phyloP scores from a whole-genome alignment of 331 rosid species.

The Stylosanthes scabra region DNA sequence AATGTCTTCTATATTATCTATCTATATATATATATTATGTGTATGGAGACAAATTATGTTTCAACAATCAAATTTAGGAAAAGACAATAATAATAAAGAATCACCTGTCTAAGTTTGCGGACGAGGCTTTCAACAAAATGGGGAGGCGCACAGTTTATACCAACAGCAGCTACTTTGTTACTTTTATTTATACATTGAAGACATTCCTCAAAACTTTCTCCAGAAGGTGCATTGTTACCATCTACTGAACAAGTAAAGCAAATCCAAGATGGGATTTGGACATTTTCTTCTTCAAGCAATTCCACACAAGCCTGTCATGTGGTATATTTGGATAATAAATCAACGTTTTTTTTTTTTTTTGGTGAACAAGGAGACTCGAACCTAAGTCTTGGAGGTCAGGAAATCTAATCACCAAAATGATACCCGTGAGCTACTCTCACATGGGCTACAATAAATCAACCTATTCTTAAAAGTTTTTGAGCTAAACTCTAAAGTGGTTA shows the following conservation, averaged over 20 bases:
- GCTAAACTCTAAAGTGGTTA: too few relatives aligned
- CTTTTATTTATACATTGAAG: slow-evolving; percentile 62
- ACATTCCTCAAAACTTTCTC: slow-evolving; percentile 84
- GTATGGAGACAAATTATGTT: neutral
- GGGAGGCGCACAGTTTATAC: slow-evolving; percentile 93
- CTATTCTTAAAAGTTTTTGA: too few relatives aligned
- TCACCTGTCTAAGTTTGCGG: slow-evolving; percentile 70
- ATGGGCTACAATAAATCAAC: too few relatives aligned
- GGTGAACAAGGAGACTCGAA: too few relatives aligned
- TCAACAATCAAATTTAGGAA: neutral
- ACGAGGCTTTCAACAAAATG: slow-evolving; percentile 74
- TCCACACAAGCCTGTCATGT: slow-evolving; percentile 69
- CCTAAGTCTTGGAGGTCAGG: too few relatives aligned
- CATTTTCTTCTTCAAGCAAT: slow-evolving; percentile 83
- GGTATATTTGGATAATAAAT: too few relatives aligned
- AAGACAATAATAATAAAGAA: slow-evolving; percentile 17
- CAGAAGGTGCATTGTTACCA: slow-evolving; percentile 86
- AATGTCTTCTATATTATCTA: too few relatives aligned
- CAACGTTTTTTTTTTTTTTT: too few relatives aligned
- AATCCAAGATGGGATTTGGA: slow-evolving; percentile 82
- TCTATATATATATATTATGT: too few relatives aligned
- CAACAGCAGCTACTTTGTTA: slow-evolving; percentile 73
- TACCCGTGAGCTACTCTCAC: too few relatives aligned
- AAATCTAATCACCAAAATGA: too few relatives aligned
- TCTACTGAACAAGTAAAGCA: slow-evolving; percentile 87